phyloP scores from a whole-genome alignment of 768 basidiomycete genomes.

The Pisolithus orientalis region DNA sequence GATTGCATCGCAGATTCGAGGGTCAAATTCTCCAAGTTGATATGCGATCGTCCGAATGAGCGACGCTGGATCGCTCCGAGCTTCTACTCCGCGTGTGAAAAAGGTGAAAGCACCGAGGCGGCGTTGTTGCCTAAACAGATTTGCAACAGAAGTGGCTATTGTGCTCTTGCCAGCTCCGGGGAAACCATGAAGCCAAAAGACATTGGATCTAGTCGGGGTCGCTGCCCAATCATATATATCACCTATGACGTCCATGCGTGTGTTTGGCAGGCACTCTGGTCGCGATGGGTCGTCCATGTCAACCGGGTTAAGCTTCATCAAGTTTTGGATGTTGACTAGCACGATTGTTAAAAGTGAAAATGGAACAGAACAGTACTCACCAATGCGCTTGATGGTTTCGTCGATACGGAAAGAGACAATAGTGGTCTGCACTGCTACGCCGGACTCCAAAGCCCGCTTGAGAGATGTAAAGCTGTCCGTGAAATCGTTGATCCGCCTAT shows the following conservation, averaged over 20 bases:
- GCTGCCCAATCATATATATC: conserved; percentile 21
- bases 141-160: conserved; percentile 29
- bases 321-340: conserved; percentile 14
- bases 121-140: conserved; percentile 24
- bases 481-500: conserved; percentile 17
- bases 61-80: conserved; percentile 22
- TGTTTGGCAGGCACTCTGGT: conserved; percentile 24
- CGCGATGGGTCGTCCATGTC: conserved; percentile 24
- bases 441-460: conserved; percentile 21
- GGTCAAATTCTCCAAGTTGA: conserved; percentile 28
- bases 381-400: conserved; percentile 19
- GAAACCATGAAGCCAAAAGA: conserved; percentile 31
- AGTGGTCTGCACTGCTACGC: conserved; percentile 16
- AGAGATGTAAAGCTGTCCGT: conserved; percentile 16
- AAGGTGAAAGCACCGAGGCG: conserved; percentile 32
- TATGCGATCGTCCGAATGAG: conserved; percentile 31
- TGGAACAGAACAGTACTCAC: conserved; percentile 6
- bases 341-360: background rate
- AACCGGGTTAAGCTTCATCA: conserved; percentile 21
- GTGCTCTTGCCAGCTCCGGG: conserved; percentile 34
- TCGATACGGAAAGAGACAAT: conserved; percentile 25
- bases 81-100: conserved; percentile 26
- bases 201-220: conserved; percentile 14
- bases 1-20: conserved; percentile 22
- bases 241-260: conserved; percentile 24